These are phyloP conservation scores for Effrenium voratum DNA, from an alignment of 73 alveolate species.

Conservation along the genomic window DNA sequence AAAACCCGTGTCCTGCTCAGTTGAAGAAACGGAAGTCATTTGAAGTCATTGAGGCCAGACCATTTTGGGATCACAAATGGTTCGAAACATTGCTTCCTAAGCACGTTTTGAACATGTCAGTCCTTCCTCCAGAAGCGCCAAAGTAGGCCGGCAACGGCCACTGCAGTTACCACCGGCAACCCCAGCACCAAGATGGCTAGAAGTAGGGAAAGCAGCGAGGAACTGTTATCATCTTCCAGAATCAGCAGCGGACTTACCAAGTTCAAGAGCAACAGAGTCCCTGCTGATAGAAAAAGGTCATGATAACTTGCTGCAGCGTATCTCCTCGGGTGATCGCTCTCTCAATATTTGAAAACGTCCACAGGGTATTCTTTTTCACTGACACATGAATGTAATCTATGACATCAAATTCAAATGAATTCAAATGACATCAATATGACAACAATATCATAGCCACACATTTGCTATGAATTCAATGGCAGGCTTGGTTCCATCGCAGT, in stretches of 20 bases:
- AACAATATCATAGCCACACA: too few relatives aligned
- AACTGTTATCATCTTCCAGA: not conserved
- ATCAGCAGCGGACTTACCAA: not conserved
- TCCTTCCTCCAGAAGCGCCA: not conserved
- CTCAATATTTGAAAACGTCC: not conserved
- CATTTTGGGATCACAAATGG: too few relatives aligned
- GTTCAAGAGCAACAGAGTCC: not conserved
- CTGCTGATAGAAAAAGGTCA: not conserved
- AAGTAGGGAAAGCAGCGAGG: not conserved
- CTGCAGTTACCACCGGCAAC: not conserved
- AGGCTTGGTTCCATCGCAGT: not conserved
- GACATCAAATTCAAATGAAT: too few relatives aligned
- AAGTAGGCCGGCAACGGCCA: not conserved
- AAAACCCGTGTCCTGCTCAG: not conserved
- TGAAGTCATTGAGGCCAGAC: too few relatives aligned
- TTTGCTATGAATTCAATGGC: too few relatives aligned
- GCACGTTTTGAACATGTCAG: too few relatives aligned
- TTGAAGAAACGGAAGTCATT: too few relatives aligned
- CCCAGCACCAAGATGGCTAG: not conserved
- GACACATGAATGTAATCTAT: too few relatives aligned
- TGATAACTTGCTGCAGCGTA: not conserved
- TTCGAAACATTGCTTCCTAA: too few relatives aligned
- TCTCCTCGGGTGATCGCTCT: not conserved
- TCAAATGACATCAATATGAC: too few relatives aligned
- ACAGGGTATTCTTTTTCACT: too few relatives aligned